Evolutionary conservation across 192 early-diverging fungal genomes (phyloP), one percentile per base, ranked within the genome.

Genomic region (Coemansia umbellata): DNA sequence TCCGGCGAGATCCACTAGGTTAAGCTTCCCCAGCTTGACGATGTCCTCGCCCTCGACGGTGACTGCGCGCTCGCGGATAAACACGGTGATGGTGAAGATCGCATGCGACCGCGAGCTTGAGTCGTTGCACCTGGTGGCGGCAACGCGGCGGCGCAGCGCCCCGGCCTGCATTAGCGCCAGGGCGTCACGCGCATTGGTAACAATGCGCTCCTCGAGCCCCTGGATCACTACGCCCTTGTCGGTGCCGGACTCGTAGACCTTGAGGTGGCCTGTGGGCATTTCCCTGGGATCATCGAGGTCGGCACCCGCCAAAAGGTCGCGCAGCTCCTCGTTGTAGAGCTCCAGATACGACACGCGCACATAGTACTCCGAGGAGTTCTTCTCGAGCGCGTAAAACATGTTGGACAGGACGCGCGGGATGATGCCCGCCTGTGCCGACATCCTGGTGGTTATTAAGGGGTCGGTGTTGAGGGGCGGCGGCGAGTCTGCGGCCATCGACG

Each of bases 1-100:
- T 5, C 96, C 94, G 0, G 96, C 94, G 53, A 99, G 60, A 68
- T 99, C 96, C 0, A 99, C 96, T 18, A 99, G 78, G 60, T 97
- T 95, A 13, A 98, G 74, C 50, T 98, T 98, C 15, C 94, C 95
- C 33, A 93, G 80, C 72, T 91, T 94, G n/a, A 93, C 53, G 1
- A 95, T 61, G 32, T 92, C 91, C 53, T 95, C 90, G 22, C 92
- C 91, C 31, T 89, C 88, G 0, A 84, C 80, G 0, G 67, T 59
- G 33, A 58, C 53, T 5, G 66, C 66, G 5, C 62, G 47, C 65
- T 98, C 95, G 53, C 87, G 89, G 17, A 91, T 90, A 61, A 91
- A 87, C 8, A 94, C 86, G 3, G 86, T 94, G 18, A 98, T 83
- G 2, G 91, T 87, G 63, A 94, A 97, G 13, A 98, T 88, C 10